phyloP scores from a whole-genome alignment of 2,329 filamentous ascomycete species.

The Curvularia spicifera region DNA sequence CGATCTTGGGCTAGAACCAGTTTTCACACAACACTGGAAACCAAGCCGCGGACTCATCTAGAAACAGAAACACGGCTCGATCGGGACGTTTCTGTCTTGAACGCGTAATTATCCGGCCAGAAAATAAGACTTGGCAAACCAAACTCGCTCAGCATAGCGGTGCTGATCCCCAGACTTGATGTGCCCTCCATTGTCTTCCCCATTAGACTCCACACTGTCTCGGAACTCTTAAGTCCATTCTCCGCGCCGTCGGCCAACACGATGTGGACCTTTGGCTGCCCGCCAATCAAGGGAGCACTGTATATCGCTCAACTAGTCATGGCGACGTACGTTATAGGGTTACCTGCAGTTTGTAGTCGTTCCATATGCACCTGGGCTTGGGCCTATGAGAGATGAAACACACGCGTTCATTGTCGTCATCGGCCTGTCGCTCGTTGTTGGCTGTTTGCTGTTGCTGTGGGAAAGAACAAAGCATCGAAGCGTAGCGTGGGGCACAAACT shows the following conservation, averaged over 20 bases:
- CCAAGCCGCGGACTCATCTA: slow-evolving; percentile 15
- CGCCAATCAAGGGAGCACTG: slow-evolving; percentile 2
- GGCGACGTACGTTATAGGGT: slow-evolving; percentile 7
- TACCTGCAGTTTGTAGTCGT: slow-evolving; percentile 10
- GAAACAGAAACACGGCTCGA: slow-evolving; percentile 9
- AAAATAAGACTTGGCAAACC: slow-evolving; percentile 16
- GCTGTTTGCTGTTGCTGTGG: slow-evolving; percentile 1
- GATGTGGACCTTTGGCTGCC: background rate
- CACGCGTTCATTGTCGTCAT: background rate
- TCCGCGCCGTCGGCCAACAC: slow-evolving; percentile 8
- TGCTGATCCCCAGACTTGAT: slow-evolving; percentile 17
- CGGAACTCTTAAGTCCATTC: slow-evolving; percentile 4
- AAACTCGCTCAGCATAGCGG: slow-evolving; percentile 12
- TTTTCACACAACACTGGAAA: slow-evolving; percentile 13
- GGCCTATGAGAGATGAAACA: background rate
- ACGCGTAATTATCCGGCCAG: slow-evolving; percentile 12
- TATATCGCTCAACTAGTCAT: slow-evolving; percentile 6
- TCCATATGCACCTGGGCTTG: background rate
- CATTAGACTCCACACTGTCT: slow-evolving; percentile 10
- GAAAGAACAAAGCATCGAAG: slow-evolving; percentile 15
- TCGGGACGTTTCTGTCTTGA: slow-evolving; percentile 10
- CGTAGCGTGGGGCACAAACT: slow-evolving; percentile 15
- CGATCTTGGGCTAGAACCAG: slow-evolving; percentile 16
- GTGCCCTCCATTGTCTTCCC: slow-evolving; percentile 4
- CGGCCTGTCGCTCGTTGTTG: background rate